Base-by-base conservation (phyloP, 345 rosid genomes). In the Schrenkiella parvula region DNA sequence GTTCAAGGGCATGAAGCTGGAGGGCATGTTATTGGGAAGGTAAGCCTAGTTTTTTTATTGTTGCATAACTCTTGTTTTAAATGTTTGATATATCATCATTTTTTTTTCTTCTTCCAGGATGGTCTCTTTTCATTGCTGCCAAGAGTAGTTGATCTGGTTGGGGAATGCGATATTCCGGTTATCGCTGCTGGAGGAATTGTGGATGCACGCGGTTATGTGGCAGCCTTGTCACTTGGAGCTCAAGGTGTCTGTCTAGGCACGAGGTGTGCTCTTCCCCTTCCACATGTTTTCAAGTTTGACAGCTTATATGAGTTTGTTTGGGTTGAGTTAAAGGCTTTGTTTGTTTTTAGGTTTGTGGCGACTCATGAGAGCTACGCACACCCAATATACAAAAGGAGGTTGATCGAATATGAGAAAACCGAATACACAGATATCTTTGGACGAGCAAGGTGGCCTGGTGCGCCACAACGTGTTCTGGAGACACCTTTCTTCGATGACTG, bases 1-100 rank as follows among this genome's bases (percentile, higher is more conserved):
- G 88, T 92, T 64, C 98, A 92, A 83, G 98, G 95, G 44, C 85
- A 77, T 46, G 98, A 88, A 85, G 98, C 95, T 10, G 96, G 95
- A 31, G 98, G 98, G 11, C 96, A 92, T 82, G 85, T 92, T 8
- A 83, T 84, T 58, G 91, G 98, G 51, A 87, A 88, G 91, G 97
- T 89, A 67, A 32, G 59, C 47, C 34, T 68, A 31, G 25, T 50
- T 8, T 2, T 22, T 11, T n/a, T n/a, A n/a, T n/a, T 15, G 9
- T 44, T 69, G 18, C 42, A 13, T 31, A 4, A 3, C 29, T 47
- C 12, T 10, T 61, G 0, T 11, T 12, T 37, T 15, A 41, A 4
- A 5, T 38, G 53, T 72, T 50, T 51, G 17, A 62, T 62, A 1
- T 50, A 56, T 65, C 38, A 35, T 53, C 3, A 28, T 28, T 22